phyloP scores from a whole-genome alignment of 129 eudicot genomes.

The Saussurea involucrata region DNA sequence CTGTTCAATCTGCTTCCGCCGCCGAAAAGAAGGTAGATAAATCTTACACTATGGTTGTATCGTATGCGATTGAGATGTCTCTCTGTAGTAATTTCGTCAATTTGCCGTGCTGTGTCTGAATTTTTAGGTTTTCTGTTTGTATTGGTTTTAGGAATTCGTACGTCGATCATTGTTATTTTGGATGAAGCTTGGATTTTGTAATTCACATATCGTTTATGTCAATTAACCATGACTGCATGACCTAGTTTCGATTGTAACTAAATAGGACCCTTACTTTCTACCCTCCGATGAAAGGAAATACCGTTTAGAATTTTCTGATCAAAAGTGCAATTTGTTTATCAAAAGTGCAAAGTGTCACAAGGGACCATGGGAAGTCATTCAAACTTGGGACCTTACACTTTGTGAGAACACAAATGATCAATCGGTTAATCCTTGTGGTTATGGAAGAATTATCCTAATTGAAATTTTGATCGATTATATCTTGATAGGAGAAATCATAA shows the following conservation, averaged over 20 bases:
- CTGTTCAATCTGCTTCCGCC: slow-evolving; percentile 34
- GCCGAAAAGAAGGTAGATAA: slow-evolving; percentile 44
- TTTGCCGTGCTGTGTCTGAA: background rate
- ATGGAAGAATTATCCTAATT: background rate
- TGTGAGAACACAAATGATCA: background rate
- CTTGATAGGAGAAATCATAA: background rate
- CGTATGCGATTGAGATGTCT: background rate
- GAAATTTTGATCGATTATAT: background rate
- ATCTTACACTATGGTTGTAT: background rate
- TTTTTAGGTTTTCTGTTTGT: background rate
- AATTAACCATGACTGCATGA: background rate
- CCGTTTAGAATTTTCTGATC: background rate
- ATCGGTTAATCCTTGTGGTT: background rate
- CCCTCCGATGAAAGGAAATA: background rate
- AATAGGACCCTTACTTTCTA: background rate
- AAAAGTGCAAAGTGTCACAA: background rate
- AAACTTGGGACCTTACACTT: background rate
- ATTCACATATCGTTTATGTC: background rate
- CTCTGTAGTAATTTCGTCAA: background rate
- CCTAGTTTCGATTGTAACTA: background rate
- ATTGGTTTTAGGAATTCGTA: background rate
- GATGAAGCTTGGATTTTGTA: background rate
- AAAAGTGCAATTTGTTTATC: background rate
- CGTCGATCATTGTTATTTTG: background rate
- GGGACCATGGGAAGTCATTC: background rate